These are phyloP conservation scores for Hypoxylon crocopeplum DNA, from an alignment of 495 filamentous ascomycete species.

Conservation along the genomic window DNA sequence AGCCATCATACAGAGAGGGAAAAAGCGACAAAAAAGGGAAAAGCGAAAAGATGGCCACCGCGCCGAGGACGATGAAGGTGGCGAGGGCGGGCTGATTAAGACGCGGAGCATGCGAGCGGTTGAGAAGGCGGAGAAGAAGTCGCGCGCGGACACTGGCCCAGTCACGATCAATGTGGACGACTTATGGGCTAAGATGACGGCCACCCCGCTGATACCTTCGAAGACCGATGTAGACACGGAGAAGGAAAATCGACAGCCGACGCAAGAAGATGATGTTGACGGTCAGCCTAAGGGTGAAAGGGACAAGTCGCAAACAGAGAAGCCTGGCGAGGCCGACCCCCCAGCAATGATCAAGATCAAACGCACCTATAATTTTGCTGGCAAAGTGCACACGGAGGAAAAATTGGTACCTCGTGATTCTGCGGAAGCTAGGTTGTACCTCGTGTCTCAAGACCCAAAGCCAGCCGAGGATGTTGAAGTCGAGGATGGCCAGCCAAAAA, in stretches of 20 bases:
- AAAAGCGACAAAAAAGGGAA: conserved; percentile 62
- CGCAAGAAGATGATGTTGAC: conserved; percentile 4
- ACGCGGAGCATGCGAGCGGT: conserved; percentile 74
- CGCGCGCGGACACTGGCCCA: conserved; percentile 66
- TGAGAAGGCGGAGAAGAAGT: conserved; percentile 67
- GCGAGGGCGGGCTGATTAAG: conserved; percentile 81
- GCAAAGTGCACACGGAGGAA: conserved; percentile 81
- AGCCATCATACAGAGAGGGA: conserved; percentile 68
- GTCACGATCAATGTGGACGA: conserved; percentile 90
- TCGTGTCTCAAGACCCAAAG: conserved; percentile 62
- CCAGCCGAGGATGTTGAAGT: conserved; percentile 24
- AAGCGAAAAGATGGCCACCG: conserved; percentile 54
- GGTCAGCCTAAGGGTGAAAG: conserved; percentile 21
- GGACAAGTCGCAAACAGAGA: conserved; percentile 16
- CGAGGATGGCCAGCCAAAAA: conserved; percentile 47
- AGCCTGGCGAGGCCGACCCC: conserved; percentile 29
- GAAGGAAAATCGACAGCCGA: conserved; percentile 30
- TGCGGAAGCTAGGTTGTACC: conserved; percentile 79
- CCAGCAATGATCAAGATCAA: conserved; percentile 77
- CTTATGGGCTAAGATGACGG: conserved; percentile 82
- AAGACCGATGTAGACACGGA: conserved; percentile 26
- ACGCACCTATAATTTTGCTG: conserved; percentile 89
- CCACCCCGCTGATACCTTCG: conserved; percentile 38
- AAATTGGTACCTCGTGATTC: conserved; percentile 80
- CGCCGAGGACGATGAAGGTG: conserved; percentile 64